A percentile compares a stretch with the other conserved stretches of the same genome.
These are phyloP conservation scores for Suzukiozyma palmioleophila DNA, from an alignment of 1,139 yeast species.

Conservation along the genomic window DNA sequence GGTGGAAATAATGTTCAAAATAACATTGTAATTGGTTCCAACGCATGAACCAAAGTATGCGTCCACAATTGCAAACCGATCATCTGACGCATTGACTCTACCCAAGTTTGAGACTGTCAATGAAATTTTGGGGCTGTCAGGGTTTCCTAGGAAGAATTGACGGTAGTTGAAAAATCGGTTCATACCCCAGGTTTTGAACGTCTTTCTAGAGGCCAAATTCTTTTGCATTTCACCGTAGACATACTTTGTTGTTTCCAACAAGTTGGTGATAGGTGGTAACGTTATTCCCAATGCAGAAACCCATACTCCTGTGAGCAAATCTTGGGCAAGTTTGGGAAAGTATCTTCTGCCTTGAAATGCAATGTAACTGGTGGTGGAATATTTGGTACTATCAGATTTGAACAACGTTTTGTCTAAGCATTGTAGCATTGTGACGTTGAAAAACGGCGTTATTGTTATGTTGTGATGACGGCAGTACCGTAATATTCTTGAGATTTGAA, in stretches of 20 bases:
- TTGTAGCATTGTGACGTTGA: conserved; percentile 17
- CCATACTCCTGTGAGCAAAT: conserved; percentile 17
- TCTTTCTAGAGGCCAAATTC: conserved; percentile 9
- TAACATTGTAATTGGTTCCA: conserved; percentile 17
- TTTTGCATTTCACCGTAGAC: conserved; percentile 12
- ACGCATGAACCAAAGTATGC: conserved; percentile 19
- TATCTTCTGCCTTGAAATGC: conserved; percentile 28
- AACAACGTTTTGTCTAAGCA: conserved; percentile 22
- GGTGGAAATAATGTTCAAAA: conserved; percentile 17
- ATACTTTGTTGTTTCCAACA: conserved; percentile 11
- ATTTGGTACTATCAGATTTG: conserved; percentile 8
- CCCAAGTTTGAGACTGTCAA: conserved; percentile 22
- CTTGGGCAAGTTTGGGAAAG: conserved; percentile 12
- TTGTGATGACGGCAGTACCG: conserved; percentile 15
- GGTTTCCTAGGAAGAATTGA: conserved; percentile 9
- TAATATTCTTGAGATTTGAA: conserved; percentile 10
- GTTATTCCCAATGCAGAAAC: conserved; percentile 16
- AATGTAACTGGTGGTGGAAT: conserved; percentile 13
- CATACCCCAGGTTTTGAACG: conserved; percentile 15
- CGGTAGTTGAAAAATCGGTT: conserved; percentile 12
- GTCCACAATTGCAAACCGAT: conserved; percentile 12
- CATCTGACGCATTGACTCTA: conserved; percentile 10
- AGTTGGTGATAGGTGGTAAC: conserved; percentile 11
- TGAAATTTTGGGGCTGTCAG: conserved; percentile 12
- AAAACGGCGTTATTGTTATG: conserved; percentile 25